phyloP scores from a whole-genome alignment of 371 early-diverging fungal species.

The Syncephalis fuscata region DNA sequence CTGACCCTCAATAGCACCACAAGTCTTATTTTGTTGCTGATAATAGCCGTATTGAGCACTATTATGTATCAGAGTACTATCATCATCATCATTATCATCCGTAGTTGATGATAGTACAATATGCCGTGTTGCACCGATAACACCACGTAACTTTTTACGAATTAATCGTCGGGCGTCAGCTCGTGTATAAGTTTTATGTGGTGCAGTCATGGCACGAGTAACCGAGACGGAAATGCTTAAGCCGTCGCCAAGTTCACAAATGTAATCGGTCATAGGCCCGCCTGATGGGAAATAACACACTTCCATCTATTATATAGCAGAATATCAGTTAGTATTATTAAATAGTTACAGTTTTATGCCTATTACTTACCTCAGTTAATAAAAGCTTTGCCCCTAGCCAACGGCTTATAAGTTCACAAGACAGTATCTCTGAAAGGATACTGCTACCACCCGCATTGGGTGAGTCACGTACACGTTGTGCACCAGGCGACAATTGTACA shows the following conservation, averaged over 20 bases:
- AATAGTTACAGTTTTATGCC: too few species aligned
- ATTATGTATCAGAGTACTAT: too few species aligned
- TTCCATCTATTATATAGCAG: slow-evolving; percentile 15
- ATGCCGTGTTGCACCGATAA: slow-evolving; percentile 16
- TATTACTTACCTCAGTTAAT: slow-evolving; percentile 19
- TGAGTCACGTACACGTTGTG: slow-evolving; percentile 14
- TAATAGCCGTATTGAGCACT: too few species aligned
- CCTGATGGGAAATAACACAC: slow-evolving; percentile 16
- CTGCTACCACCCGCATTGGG: slow-evolving; percentile 37
- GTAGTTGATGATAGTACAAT: background rate
- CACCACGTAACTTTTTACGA: slow-evolving; percentile 21
- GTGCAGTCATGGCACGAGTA: slow-evolving; percentile 25
- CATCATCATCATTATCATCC: too few species aligned
- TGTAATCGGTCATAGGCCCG: slow-evolving; percentile 35
- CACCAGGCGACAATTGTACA: slow-evolving; percentile 10
- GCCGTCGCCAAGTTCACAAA: slow-evolving; percentile 7
- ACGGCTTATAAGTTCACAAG: slow-evolving; percentile 26
- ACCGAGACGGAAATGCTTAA: slow-evolving; percentile 27
- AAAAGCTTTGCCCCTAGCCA: slow-evolving; percentile 21
- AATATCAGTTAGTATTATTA: background rate
- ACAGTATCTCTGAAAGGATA: slow-evolving; percentile 28
- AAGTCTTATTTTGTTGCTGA: too few species aligned
- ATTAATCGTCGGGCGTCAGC: slow-evolving; percentile 22
- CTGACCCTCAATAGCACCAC: too few species aligned
- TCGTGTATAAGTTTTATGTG: slow-evolving; percentile 17